Evolutionary conservation across 495 filamentous ascomycete genomes (phyloP).

Genomic region (Penicillium samsonianum): DNA sequence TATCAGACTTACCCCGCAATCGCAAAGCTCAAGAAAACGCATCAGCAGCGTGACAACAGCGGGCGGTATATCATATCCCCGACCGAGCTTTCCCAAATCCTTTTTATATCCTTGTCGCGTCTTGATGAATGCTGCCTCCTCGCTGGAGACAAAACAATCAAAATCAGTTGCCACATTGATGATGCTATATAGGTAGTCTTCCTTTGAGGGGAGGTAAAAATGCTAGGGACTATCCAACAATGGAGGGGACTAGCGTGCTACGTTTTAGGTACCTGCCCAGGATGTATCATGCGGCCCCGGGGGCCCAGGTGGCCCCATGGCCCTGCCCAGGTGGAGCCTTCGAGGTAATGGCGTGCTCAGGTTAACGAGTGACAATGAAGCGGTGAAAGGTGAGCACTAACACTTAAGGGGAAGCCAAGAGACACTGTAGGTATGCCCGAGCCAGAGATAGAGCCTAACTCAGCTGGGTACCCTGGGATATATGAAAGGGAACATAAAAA

Average conservation of each 20-base stretch:
- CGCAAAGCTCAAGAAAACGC: too few species aligned
- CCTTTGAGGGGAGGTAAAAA: not conserved
- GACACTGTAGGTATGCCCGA: not conserved
- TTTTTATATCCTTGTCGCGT: not conserved
- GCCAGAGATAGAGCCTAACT: not conserved
- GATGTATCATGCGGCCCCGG: too few species aligned
- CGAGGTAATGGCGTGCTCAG: not conserved
- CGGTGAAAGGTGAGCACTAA: not conserved
- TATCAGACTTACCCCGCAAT: too few species aligned
- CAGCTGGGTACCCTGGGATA: not conserved
- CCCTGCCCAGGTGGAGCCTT: too few species aligned
- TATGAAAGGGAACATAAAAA: not conserved
- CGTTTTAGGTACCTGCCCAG: not conserved
- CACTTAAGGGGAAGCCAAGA: not conserved
- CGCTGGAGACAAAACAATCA: too few species aligned
- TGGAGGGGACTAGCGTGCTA: not conserved
- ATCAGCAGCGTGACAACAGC: too few species aligned
- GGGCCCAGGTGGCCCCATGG: too few species aligned
- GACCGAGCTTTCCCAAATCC: too few species aligned
- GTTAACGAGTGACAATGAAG: not conserved
- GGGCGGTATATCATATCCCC: too few species aligned
- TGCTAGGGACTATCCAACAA: too few species aligned
- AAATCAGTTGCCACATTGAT: not conserved
- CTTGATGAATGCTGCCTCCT: not conserved
- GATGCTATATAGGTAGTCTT: not conserved